Evolutionary conservation across 257 asterid species (phyloP).

Genomic region (Solanum pinnatisectum): DNA sequence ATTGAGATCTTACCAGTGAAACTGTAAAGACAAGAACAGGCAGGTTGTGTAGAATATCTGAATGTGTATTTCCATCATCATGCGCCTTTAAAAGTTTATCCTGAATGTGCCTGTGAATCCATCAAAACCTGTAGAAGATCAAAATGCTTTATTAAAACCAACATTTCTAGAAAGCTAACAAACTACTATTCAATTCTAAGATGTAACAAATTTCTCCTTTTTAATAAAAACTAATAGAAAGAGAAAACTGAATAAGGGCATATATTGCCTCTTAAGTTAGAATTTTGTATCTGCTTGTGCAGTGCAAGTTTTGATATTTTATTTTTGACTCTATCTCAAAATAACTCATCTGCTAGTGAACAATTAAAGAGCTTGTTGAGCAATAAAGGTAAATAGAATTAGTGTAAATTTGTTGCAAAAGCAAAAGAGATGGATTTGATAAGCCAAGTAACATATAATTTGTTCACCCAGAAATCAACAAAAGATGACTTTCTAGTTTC

Average conservation of each 20-base stretch:
- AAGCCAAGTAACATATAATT: no score
- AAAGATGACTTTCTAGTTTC: no score
- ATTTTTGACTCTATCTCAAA: not conserved
- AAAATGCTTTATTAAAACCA: not conserved
- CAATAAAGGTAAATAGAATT: no score
- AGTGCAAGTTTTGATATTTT: not conserved
- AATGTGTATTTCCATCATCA: conserved; percentile 94
- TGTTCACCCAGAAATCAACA: no score
- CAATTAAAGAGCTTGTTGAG: no score
- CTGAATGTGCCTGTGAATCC: conserved; percentile 97
- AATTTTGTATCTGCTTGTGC: not conserved
- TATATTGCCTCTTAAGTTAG: not conserved
- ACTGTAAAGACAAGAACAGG: conserved; percentile 93
- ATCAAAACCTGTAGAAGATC: conserved; percentile 71
- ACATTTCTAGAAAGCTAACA: not conserved
- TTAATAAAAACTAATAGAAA: not conserved
- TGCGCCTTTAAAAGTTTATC: conserved; percentile 97
- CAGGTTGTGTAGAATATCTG: conserved; percentile 93
- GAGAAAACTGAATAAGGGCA: not conserved
- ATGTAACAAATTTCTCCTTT: not conserved
- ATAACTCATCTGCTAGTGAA: not conserved
- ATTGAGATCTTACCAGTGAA: conserved; percentile 50
- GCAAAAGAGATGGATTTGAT: no score
- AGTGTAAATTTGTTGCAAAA: no score
- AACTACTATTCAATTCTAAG: not conserved